A percentile compares a stretch with the other conserved stretches of the same genome.
Evolutionary conservation across 1,284 basidiomycete genomes (phyloP).

Genomic region (Ustilago nuda): DNA sequence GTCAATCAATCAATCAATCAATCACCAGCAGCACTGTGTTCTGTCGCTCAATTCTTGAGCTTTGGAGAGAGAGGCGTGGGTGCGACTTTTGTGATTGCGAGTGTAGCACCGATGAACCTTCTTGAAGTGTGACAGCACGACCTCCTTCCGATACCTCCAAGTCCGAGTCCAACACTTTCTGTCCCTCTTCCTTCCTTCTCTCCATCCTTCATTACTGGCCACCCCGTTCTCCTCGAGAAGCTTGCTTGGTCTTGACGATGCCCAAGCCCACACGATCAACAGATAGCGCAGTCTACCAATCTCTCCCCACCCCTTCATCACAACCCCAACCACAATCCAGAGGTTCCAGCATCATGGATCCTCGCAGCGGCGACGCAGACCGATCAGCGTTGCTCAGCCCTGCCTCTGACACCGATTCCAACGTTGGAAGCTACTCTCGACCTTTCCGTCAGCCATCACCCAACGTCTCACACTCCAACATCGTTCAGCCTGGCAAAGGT

Average conservation of each 20-base stretch:
- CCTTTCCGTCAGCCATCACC: constrained; percentile 24
- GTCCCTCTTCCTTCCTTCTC: background rate
- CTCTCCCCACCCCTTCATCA: constrained; percentile 7
- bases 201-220: constrained; percentile 1
- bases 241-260: background rate
- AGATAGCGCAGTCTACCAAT: constrained; percentile 4
- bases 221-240: background rate
- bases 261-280: background rate
- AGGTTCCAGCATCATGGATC: constrained; percentile 13
- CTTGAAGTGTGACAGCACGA: constrained; percentile 1
- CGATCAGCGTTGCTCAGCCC: constrained; percentile 9
- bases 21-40: background rate
- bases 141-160: background rate
- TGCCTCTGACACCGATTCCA: constrained; percentile 1
- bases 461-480: constrained; percentile 23
- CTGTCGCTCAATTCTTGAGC: background rate
- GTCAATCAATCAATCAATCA: background rate
- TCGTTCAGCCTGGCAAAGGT: constrained; percentile 25
- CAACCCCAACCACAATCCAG: background rate
- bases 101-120: background rate
- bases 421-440: constrained; percentile 18
- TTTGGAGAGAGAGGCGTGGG: background rate
- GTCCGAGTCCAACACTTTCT: constrained; percentile 7
- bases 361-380: constrained; percentile 1
- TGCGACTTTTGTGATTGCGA: background rate